Evolutionary conservation across 306 rosid species (phyloP).

Genomic region (Sicyos baderoa): DNA sequence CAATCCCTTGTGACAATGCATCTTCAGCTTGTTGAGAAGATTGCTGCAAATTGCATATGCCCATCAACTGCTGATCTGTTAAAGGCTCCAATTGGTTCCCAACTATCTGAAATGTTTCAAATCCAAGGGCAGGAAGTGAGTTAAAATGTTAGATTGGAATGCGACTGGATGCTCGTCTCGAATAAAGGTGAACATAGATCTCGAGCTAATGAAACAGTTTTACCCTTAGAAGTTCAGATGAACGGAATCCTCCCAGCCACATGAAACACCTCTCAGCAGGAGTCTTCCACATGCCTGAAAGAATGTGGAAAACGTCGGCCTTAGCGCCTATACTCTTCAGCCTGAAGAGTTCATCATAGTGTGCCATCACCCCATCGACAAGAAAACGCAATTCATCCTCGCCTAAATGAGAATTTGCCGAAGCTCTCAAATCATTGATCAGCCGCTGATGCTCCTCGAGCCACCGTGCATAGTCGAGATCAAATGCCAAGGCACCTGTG

Average conservation of each 20-base stretch:
- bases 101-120: slow-evolving; percentile 48
- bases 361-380: slow-evolving; percentile 63
- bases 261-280: slow-evolving; percentile 85
- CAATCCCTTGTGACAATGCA: slow-evolving; percentile 88
- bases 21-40: slow-evolving; percentile 88
- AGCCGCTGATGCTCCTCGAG: slow-evolving; percentile 68
- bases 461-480: slow-evolving; percentile 68
- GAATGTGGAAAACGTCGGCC: slow-evolving; percentile 80
- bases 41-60: slow-evolving; percentile 67
- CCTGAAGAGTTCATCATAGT: slow-evolving; percentile 59
- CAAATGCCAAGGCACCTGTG: slow-evolving; percentile 54
- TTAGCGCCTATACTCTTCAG: slow-evolving; percentile 61
- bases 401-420: slow-evolving; percentile 47
- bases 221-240: slow-evolving; percentile 87
- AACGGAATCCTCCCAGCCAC: slow-evolving; percentile 86
- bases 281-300: slow-evolving; percentile 81
- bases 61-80: slow-evolving; percentile 66
- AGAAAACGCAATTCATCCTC: slow-evolving; percentile 55
- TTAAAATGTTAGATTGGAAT: too few relatives aligned
- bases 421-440: slow-evolving; percentile 50
- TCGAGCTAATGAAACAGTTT: background rate
- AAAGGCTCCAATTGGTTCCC: slow-evolving; percentile 69
- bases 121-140: background rate
- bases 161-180: too few relatives aligned
- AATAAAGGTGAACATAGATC: background rate